Evolutionary conservation across 495 filamentous ascomycete species (phyloP).

Genomic region (Aspergillus ellipticus): DNA sequence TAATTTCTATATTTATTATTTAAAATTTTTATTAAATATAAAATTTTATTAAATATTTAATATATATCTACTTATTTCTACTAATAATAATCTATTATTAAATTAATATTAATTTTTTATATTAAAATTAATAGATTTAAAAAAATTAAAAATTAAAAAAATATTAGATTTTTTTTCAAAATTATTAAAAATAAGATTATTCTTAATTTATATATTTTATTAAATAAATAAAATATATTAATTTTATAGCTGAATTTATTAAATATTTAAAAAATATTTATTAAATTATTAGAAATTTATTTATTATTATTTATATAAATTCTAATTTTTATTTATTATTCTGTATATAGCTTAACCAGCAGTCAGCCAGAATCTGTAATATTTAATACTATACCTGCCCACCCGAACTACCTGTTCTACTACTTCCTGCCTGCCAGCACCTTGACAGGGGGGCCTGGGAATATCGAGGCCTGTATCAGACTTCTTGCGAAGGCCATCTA

Average conservation of each 20-base stretch:
- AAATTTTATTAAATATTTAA: not conserved
- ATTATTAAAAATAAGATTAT: not conserved
- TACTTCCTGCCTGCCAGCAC: too few species aligned
- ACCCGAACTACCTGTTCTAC: too few species aligned
- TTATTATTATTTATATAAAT: not conserved
- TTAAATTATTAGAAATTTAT: not conserved
- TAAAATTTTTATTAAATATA: not conserved
- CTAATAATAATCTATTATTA: not conserved
- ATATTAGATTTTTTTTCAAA: not conserved
- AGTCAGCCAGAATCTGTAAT: too few species aligned
- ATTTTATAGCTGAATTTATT: not conserved
- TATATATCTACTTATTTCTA: not conserved
- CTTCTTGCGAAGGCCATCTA: constrained; percentile 63
- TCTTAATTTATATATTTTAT: not conserved
- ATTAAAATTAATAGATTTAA: not conserved
- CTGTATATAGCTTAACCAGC: too few species aligned
- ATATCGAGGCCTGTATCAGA: constrained; percentile 93
- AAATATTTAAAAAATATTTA: constrained; percentile 1
- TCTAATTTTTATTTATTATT: not conserved
- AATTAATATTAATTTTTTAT: not conserved
- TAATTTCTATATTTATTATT: not conserved
- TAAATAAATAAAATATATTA: not conserved
- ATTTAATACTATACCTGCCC: too few species aligned
- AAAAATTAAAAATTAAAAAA: not conserved
- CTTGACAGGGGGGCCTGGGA: too few species aligned